Evolutionary conservation across 208 protist genomes (phyloP), one percentile per base, ranked within the genome.

Genomic region (Crithidia acanthocephali): DNA sequence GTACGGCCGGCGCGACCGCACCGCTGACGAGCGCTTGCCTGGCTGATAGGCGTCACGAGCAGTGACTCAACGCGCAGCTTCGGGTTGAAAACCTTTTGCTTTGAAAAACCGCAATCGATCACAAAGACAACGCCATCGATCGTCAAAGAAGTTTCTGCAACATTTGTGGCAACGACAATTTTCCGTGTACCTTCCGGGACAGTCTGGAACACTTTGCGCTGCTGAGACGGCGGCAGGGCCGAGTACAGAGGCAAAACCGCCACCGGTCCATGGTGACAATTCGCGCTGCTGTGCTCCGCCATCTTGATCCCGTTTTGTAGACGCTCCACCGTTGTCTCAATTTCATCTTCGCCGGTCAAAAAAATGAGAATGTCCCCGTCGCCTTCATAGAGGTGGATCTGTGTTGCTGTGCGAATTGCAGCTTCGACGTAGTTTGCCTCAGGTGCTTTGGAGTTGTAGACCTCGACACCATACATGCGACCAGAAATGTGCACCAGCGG

Each of bases 41-140:
- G 94, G 37, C 94, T 98, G 69, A 99, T 99, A 0, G 98, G 98
- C 0, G 95, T 95, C 3, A 99, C 98, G 7, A 98, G 84, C 25
- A 99, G 87, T 18, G 95, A 98, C 68, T 99, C 98, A 64, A 99
- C 98, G 33, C 98, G 98, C 13, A 98, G 86, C 76, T 99, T 98
- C 0, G 98, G 87, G 85, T 99, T 99, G 79, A 98, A 99, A 42
- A 90, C 84, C 71, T 99, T 99, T 77, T 99, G 98, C 80, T 99
- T 99, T 15, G 89, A 94, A 53, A 99, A 99, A 0, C 98, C 98
- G n/a, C 97, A 97, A 76, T 99, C 98, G 71, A 99, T 89, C 18
- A 99, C 98, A 81, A 99, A 99, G 48, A 96, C 97, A 66, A 99
- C 98, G 32, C 98, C 98, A 76, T 99, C 98, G 75, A 99, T 99